These are phyloP conservation scores for Verbena officinalis DNA, from an alignment of 257 asterid species.

Conservation along the genomic window DNA sequence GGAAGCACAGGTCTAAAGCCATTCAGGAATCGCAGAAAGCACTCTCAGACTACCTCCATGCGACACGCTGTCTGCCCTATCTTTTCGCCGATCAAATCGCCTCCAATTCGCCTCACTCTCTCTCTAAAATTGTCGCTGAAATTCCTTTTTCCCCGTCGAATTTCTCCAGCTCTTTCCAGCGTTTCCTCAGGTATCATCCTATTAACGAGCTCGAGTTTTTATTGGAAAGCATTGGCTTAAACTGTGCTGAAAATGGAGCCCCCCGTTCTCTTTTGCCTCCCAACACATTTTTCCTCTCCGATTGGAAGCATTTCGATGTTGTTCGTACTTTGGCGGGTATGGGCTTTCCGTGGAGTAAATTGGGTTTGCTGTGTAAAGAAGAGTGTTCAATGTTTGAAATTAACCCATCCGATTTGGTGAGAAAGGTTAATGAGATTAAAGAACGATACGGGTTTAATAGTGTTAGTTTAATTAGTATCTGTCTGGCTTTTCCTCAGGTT, in stretches of 20 bases:
- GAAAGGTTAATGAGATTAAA: conserved; percentile 40
- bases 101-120: conserved; percentile 46
- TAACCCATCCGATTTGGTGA: conserved; percentile 30
- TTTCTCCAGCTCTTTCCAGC: conserved; percentile 39
- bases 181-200: conserved; percentile 71
- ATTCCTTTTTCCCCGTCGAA: conserved; percentile 41
- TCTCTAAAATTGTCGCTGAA: conserved; percentile 41
- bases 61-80: conserved; percentile 62
- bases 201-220: conserved; percentile 66
- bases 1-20: conserved; percentile 48
- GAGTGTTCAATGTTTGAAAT: conserved; percentile 29
- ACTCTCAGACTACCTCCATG: conserved; percentile 62
- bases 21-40: conserved; percentile 52
- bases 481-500: conserved; percentile 58
- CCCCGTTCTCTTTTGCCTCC: conserved; percentile 27
- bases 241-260: conserved; percentile 18
- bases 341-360: conserved; percentile 69
- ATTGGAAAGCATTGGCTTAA: conserved; percentile 64
- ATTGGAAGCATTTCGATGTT: conserved; percentile 48
- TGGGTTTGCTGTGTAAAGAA: conserved; percentile 50
- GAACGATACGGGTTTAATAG: conserved; percentile 44
- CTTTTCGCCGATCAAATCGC: conserved; percentile 60
- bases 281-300: conserved; percentile 47
- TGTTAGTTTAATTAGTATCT: conserved; percentile 48
- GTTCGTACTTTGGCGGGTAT: conserved; percentile 50